Evolutionary conservation across 2,329 filamentous ascomycete genomes (phyloP).

Genomic region (Daldinia sp.): DNA sequence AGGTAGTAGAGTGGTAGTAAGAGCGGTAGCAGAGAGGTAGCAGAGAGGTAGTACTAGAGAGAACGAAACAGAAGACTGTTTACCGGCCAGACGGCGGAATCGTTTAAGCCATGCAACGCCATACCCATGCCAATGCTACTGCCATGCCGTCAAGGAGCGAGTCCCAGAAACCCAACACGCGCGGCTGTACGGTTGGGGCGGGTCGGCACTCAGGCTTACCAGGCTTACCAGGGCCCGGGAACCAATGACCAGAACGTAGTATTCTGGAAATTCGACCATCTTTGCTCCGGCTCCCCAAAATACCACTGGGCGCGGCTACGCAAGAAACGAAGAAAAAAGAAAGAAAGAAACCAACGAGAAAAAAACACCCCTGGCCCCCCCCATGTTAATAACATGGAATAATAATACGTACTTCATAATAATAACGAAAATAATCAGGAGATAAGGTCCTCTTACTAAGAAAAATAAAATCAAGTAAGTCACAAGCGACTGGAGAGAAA

Average conservation of each 20-base stretch:
- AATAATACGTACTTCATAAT: neutral
- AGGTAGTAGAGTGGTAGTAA: no score
- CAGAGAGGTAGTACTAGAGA: no score
- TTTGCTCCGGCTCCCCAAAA: neutral
- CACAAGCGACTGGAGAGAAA: conserved; percentile 3
- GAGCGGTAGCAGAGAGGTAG: no score
- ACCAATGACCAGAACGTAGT: neutral
- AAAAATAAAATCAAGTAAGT: neutral
- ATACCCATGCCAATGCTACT: neutral
- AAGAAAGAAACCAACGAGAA: no score
- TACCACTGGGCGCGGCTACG: neutral
- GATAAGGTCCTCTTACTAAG: neutral
- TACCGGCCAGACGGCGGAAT: neutral
- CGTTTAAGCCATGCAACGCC: neutral
- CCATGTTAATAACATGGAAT: neutral
- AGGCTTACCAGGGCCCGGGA: neutral
- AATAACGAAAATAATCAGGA: neutral
- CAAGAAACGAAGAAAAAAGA: neutral
- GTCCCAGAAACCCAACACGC: neutral
- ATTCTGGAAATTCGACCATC: neutral
- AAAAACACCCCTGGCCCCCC: no score
- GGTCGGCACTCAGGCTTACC: neutral
- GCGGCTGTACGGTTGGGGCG: neutral
- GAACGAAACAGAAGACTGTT: no score
- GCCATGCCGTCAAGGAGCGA: neutral